Evolutionary conservation across 2,329 filamentous ascomycete genomes (phyloP), one percentile per base, ranked within the genome.

Genomic region (Colletotrichum sp.): DNA sequence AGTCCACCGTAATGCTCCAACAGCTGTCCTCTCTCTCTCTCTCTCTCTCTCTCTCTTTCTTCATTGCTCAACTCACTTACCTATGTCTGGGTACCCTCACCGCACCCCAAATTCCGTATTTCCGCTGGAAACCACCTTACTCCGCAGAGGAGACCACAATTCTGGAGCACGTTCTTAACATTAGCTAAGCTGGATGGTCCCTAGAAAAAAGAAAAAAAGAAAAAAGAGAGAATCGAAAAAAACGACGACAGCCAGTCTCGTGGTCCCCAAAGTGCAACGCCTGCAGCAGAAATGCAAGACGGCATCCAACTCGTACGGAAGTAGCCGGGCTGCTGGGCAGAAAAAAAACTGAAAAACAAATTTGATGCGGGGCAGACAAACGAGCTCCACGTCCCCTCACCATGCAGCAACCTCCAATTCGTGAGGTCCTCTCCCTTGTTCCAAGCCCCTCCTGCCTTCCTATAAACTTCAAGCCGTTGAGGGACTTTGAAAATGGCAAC

Each of bases 261-360:
- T 26, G 24, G 24, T 26, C 55, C 24, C 26, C 55, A 57, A 26
- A 12, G 12, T 28, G 26, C 61, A 30, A 61, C 43, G 30, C 72
- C 38, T 32, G 68, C 72, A 72, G 68, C 57, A 55, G 38, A 21
- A 48, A 48, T 48, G 43, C 43, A 21, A 21, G 43, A 48, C 43
- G 43, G 43, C 10, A 12, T 48, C n/a, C 28, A 38, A 58, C 66
- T 63, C 57, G 48, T 16, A 32, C n/a, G 68, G 69, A 72, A 67
- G 26, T 43, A 63, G 36, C 72, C 63, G 58, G 32, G 64, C 48
- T 80, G 80, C 79, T 80, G 75, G 67, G 77, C 78, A 72, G 72
- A 76, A 79, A 36, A 80, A 82, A 26, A 58, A 18, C 21, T 8
- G 18, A 83, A 82, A 79, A 77, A 30, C n/a, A 21, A 69, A 21